Evolutionary conservation across 805 yeast species (phyloP).

Genomic region (Saturnispora galanensis): DNA sequence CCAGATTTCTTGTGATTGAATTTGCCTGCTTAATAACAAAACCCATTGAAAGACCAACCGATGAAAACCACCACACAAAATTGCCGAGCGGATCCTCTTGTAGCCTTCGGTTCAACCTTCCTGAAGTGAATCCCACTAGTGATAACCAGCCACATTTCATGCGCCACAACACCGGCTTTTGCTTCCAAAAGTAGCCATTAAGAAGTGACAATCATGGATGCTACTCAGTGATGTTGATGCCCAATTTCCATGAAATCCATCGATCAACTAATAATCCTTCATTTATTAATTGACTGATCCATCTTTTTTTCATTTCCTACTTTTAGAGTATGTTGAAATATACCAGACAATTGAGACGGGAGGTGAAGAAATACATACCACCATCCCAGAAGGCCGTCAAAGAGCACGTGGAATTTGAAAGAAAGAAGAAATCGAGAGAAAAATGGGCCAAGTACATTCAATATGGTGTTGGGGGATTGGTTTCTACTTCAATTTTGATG

Average conservation of each 20-base stretch:
- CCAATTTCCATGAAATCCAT: too few species aligned
- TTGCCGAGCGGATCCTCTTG: too few species aligned
- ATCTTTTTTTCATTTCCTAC: too few species aligned
- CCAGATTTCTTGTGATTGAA: background rate
- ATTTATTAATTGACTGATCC: too few species aligned
- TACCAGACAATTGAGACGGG: background rate
- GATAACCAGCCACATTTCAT: too few species aligned
- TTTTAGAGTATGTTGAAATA: background rate
- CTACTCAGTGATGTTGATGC: too few species aligned
- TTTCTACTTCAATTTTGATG: conserved; percentile 15
- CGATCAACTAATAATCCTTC: too few species aligned
- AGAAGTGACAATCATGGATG: too few species aligned
- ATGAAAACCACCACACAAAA: background rate
- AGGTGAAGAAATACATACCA: conserved; percentile 9
- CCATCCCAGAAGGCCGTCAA: conserved; percentile 9
- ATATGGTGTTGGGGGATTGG: conserved; percentile 13
- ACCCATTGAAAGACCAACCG: background rate
- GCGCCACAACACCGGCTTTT: too few species aligned
- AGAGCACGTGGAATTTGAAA: conserved; percentile 8
- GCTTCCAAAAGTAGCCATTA: too few species aligned
- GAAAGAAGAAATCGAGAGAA: conserved; percentile 10
- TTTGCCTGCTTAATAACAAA: background rate
- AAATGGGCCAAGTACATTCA: conserved; percentile 13
- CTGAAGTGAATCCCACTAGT: too few species aligned
- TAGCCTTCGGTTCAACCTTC: too few species aligned